These are phyloP conservation scores for Hypericum androsaemum DNA, from an alignment of 345 rosid species.

Conservation along the genomic window DNA sequence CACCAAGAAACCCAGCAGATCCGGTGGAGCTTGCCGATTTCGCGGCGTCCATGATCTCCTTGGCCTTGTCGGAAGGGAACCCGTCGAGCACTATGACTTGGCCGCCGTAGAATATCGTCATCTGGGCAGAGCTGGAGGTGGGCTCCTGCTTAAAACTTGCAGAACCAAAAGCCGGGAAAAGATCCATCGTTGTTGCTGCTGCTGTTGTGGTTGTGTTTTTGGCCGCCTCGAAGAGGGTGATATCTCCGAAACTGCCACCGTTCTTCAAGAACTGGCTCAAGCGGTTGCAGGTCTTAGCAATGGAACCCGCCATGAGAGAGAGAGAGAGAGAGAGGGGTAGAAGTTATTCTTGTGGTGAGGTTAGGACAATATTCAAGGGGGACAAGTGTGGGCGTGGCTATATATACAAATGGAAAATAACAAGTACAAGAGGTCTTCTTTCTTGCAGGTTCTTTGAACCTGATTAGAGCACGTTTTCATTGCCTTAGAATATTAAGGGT, in stretches of 20 bases:
- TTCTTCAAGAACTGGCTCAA: slow-evolving; percentile 65
- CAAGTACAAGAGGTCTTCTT: too few species aligned
- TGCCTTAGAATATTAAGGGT: too few species aligned
- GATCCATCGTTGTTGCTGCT: slow-evolving; percentile 8
- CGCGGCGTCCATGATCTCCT: slow-evolving; percentile 41
- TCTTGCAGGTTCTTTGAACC: too few species aligned
- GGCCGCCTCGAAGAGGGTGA: slow-evolving; percentile 19
- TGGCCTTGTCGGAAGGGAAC: slow-evolving; percentile 47
- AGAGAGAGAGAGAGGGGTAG: too few species aligned
- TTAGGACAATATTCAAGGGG: too few species aligned
- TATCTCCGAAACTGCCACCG: slow-evolving; percentile 34
- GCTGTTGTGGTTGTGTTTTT: slow-evolving; percentile 15
- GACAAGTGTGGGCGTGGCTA: too few species aligned
- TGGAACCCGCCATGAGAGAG: neutral
- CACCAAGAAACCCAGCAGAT: neutral
- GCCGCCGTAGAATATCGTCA: slow-evolving; percentile 62
- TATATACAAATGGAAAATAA: too few species aligned
- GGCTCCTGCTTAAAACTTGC: too few species aligned
- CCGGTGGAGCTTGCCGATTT: slow-evolving; percentile 12
- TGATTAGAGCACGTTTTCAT: too few species aligned
- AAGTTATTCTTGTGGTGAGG: too few species aligned
- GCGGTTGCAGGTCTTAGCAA: slow-evolving; percentile 47
- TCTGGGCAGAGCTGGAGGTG: slow-evolving; percentile 23
- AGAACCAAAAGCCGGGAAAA: too few species aligned
- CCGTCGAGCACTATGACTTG: slow-evolving; percentile 36